Percentiles rank a stretch among this genome's conserved stretches.
phyloP scores from a whole-genome alignment of 768 basidiomycete species.

The Macrolepiota dolichaula region DNA sequence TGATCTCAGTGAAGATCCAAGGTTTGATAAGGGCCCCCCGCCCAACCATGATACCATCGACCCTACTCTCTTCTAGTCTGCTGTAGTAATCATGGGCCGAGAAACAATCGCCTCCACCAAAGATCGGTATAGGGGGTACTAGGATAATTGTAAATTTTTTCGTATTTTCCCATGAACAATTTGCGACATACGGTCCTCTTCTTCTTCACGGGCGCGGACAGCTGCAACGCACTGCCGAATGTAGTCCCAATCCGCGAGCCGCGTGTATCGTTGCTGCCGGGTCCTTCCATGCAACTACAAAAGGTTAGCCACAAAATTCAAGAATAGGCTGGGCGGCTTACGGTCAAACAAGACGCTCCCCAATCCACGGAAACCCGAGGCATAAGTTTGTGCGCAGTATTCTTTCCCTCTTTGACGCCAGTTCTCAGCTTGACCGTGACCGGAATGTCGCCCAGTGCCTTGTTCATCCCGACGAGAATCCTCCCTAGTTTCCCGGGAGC shows the following conservation, averaged over 20 bases:
- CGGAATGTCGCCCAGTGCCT: slow-evolving; percentile 86
- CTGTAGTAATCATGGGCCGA: slow-evolving; percentile 82
- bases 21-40: slow-evolving; percentile 95
- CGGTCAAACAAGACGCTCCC: slow-evolving; percentile 42
- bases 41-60: slow-evolving; percentile 95
- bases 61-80: slow-evolving; percentile 72
- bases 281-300: slow-evolving; percentile 91
- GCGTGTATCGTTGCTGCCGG: slow-evolving; percentile 91
- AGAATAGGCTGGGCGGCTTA: slow-evolving; percentile 17
- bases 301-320: slow-evolving; percentile 2
- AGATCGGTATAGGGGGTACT: slow-evolving; percentile 90
- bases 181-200: slow-evolving; percentile 59
- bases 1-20: slow-evolving; percentile 94
- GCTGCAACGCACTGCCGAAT: slow-evolving; percentile 84
- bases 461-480: slow-evolving; percentile 89
- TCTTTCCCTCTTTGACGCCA: slow-evolving; percentile 86
- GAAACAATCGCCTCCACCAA: slow-evolving; percentile 95
- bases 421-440: slow-evolving; percentile 90
- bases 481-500: slow-evolving; percentile 78
- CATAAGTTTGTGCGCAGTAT: slow-evolving; percentile 89
- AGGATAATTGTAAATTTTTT: not conserved
- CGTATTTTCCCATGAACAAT: not conserved
- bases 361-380: slow-evolving; percentile 63
- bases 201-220: slow-evolving; percentile 66
- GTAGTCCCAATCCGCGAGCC: slow-evolving; percentile 93